Conservation (phyloP, 1,139 yeast species). For the Lodderomyces beijingensis region DNA sequence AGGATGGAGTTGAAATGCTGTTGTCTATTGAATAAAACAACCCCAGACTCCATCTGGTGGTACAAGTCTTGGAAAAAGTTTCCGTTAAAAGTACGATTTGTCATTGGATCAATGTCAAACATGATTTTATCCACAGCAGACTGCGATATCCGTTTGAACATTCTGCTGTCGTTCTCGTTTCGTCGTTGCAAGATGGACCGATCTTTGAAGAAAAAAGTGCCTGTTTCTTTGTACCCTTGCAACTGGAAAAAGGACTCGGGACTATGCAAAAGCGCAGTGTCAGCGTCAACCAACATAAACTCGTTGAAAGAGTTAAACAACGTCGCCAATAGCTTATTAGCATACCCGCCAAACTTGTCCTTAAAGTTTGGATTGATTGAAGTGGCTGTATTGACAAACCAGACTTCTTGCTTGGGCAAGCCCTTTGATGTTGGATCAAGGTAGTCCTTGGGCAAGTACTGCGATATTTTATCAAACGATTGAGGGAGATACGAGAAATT, state of each 20-base stretch:
- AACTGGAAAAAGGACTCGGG: slow-evolving; percentile 29
- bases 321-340: slow-evolving; percentile 30
- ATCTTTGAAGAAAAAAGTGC: slow-evolving; percentile 32
- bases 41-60: slow-evolving; percentile 33
- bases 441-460: slow-evolving; percentile 22
- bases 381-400: slow-evolving; percentile 31
- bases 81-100: slow-evolving; percentile 18
- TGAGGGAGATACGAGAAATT: slow-evolving; percentile 22
- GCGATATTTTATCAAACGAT: slow-evolving; percentile 20
- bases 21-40: slow-evolving; percentile 25
- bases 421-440: slow-evolving; percentile 17
- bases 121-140: slow-evolving; percentile 25
- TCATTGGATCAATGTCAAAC: slow-evolving; percentile 24
- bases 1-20: slow-evolving; percentile 26
- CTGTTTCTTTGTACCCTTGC: slow-evolving; percentile 21
- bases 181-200: slow-evolving; percentile 26
- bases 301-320: slow-evolving; percentile 34
- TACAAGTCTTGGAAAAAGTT: slow-evolving; percentile 27
- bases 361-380: slow-evolving; percentile 23
- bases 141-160: slow-evolving; percentile 27
- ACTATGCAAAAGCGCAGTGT: slow-evolving; percentile 26
- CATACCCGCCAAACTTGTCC: slow-evolving; percentile 22
- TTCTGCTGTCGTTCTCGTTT: slow-evolving; percentile 19
- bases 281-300: slow-evolving; percentile 32
- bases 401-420: slow-evolving; percentile 31